Evolutionary conservation across 257 asterid genomes (phyloP), one percentile per base, ranked within the genome.

Genomic region (Solanum raphanifolium): DNA sequence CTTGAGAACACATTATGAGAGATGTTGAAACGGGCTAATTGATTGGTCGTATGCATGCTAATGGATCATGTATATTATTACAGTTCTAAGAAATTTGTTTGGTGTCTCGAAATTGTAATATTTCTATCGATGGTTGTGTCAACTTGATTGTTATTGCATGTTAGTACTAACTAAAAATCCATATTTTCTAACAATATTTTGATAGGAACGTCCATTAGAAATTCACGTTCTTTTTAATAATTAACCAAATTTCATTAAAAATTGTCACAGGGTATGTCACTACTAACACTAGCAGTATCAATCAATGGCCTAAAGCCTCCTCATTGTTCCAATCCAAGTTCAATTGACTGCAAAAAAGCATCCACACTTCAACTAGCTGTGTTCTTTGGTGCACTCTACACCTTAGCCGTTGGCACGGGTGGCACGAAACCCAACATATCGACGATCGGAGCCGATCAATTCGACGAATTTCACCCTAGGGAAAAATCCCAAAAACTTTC

Each of bases 391-490:
- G 98, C 98, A 34, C 98, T 96, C 79, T 94, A 95, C 89, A 93
- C 90, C 9, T 39, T 96, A 66, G 96, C 99, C 7, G 0, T 96
- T 16, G 99, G 98, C 75, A 95, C 98, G 0, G 99, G 99, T 9
- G 98, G 98, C 16, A 95, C 98, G 23, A 96, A 96, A 90, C 99
- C 99, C 75, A 95, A 95, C 34, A 94, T 96, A 21, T 94, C 99
- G 11, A 94, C 99, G 1, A 93, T 96, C n/a, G 98, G 98, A 8
- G 99, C 99, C 0, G 99, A 96, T 88, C 99, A 96, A 36, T 95
- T 96, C 83, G 98, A 96, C 55, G 99, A 95, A 83, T 93, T 91
- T 81, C 95, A 94, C 32, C 93, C 97, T 1, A 95, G 93, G 55
- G 99, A 96, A 86, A 96, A 96, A 86, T 88, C 90, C 9, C 98